phyloP scores from a whole-genome alignment of 169 alveolate species.

The Cryptosporidium baileyi region DNA sequence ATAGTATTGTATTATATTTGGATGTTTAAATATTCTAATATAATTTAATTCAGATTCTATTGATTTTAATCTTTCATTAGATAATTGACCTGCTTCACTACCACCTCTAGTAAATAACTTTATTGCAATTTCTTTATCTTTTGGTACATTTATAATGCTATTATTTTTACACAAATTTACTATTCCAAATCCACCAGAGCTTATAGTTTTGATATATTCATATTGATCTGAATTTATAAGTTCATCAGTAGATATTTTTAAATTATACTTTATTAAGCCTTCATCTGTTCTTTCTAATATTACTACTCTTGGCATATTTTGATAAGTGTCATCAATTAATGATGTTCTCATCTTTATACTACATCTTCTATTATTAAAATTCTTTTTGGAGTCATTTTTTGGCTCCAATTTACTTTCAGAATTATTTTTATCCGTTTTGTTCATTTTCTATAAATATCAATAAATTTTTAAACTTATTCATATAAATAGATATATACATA shows the following conservation, averaged over 20 bases:
- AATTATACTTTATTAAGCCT: conserved; percentile 16
- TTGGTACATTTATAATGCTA: background rate
- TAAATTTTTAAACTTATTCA: no score
- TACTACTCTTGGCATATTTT: conserved; percentile 50
- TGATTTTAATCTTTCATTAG: conserved; percentile 46
- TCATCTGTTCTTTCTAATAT: conserved; percentile 31
- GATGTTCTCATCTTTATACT: conserved; percentile 51
- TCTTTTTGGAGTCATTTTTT: no score
- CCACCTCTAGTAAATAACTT: conserved; percentile 38
- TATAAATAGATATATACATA: no score
- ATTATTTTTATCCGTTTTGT: no score
- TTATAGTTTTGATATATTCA: conserved; percentile 15
- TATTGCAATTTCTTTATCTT: conserved; percentile 55
- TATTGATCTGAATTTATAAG: conserved; percentile 16
- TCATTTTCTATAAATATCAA: no score
- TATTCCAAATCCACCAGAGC: conserved; percentile 63
- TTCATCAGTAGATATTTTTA: conserved; percentile 26
- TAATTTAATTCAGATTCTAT: conserved; percentile 58
- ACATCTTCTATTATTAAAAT: background rate
- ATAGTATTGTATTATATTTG: conserved; percentile 44
- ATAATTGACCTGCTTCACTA: background rate
- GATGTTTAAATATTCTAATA: conserved; percentile 42
- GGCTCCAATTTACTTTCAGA: no score
- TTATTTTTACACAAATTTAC: conserved; percentile 31
- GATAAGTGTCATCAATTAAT: background rate